Base-by-base conservation (phyloP, 2,329 filamentous ascomycete species). In the Microascus cirrosus region DNA sequence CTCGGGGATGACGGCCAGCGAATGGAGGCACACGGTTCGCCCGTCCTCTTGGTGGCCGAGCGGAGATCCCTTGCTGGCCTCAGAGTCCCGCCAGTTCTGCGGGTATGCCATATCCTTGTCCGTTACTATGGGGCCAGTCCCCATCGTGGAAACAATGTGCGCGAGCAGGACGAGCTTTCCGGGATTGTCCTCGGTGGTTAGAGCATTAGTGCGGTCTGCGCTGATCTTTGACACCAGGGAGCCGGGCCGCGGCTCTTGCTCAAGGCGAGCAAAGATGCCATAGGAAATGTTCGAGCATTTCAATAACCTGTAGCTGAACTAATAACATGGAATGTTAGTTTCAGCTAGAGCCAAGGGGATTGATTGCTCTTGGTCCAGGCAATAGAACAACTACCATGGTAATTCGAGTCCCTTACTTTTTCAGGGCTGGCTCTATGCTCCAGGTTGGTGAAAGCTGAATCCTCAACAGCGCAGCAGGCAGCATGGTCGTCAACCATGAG, bases 71-170 rank as follows among this genome's bases (percentile, higher is more conserved):
- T 74, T 20, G 54, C n/a, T 71, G 56, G 63, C 68, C 58, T 71
- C 72, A 54, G 73, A 71, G 54, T 76, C 74, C 60, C 77, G 74
- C 85, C 87, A 93, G 67, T 87, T 79, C 45, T 74, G 69, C 1
- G 90, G 90, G 50, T 86, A 77, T 24, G 77, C 80, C 89, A 96
- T 95, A 62, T 89, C 84, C 7, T 77, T 77, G 65, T 95, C 90
- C 1, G 84, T 88, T 58, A 95, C 83, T 50, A 82, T 71, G 0
- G 73, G 67, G 55, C 81, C 79, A 42, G 77, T 75, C 42, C 85
- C 87, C 62, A 88, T 85, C 13, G 90, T 92, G 22, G 87, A 81
- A 61, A 95, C 77, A 62, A 93, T 78, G 70, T 95, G 89, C 45
- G 83, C 91, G 54, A 96, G 77, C 25, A 96, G 77, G 52, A 89